Conservation (phyloP, 78 protist species). For the Goniomonas avonlea region DNA sequence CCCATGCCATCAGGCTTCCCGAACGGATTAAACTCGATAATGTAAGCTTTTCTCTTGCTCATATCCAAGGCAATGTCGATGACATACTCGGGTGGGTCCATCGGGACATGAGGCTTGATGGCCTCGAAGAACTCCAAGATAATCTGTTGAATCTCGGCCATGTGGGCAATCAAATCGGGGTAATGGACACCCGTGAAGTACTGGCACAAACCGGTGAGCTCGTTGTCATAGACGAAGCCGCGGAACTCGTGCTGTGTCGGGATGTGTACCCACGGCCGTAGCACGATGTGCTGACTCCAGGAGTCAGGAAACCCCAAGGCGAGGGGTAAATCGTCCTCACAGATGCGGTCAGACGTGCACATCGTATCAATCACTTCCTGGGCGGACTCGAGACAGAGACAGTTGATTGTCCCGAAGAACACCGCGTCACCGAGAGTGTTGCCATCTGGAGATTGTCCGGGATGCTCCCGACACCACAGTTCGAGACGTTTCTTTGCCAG, state of each 20-base stretch:
- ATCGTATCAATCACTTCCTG: neutral
- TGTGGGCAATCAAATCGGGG: neutral
- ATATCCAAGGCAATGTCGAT: neutral
- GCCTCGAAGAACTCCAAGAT: neutral
- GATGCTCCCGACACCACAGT: neutral
- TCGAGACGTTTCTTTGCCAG: neutral
- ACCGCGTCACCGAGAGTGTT: neutral
- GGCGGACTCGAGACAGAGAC: neutral
- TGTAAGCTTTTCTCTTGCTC: neutral
- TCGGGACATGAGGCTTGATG: neutral
- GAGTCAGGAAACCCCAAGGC: neutral
- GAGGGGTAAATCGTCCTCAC: constrained; percentile 3
- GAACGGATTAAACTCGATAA: constrained; percentile 7
- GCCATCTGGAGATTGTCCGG: neutral
- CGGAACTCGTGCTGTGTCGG: constrained; percentile 10
- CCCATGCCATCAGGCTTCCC: neutral
- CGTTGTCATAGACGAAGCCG: constrained; percentile 25
- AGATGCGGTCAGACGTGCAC: neutral
- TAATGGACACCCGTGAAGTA: neutral
- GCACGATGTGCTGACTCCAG: constrained; percentile 7
- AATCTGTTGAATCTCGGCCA: neutral
- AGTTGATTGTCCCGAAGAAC: neutral
- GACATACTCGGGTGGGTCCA: neutral
- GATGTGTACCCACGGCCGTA: constrained; percentile 18
- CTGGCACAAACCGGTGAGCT: constrained; percentile 21